Base-by-base conservation (phyloP, 75 land plant genomes). In the Larix kaempferi region DNA sequence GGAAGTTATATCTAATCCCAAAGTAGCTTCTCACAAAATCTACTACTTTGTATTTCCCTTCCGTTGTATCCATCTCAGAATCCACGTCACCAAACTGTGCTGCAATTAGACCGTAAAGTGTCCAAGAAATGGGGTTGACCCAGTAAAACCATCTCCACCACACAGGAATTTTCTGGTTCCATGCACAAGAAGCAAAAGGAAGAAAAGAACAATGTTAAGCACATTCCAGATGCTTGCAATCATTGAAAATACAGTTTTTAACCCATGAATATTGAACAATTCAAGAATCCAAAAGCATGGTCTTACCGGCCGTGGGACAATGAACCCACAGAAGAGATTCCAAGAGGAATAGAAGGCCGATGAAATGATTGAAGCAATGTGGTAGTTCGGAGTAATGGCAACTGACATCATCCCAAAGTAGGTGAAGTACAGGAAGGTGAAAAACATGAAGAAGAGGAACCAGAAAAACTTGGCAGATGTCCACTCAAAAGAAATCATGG, bases 351-450 rank as follows among this genome's bases (percentile, higher is more conserved):
- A 95, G 74, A 94, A 91, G 37, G 93, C 89, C 7, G 89, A 74
- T 3, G 97, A 79, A n/a, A 90, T 77, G 39, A 96, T 89, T 59
- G 97, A 80, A 17, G 99, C 97, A 69, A 96, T 78, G 52, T 91
- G 83, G 14, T 80, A 83, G 76, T 90, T 96, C 59, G 99, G 96
- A 13, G 97, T 91, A 37, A 91, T 44, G 11, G 90, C 89, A 58
- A 95, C 92, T n/a, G 88, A 77, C 94, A 91, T 84, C 98, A 95
- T 95, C 33, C 98, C 98, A 39, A 90, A 95, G 80, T 91, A 91
- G 6, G 98, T 94, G 83, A 88, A 93, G 83, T 87, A 88, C 14
- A 93, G 83, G 78, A 94, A 89, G 12, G 93, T 84, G 89, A 93
- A 87, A 90, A 80, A 96, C 65, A 72, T 80, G 57, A 90, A 63